Base-by-base conservation (phyloP, 1,284 basidiomycete species). In the Ganoderma sinense region DNA sequence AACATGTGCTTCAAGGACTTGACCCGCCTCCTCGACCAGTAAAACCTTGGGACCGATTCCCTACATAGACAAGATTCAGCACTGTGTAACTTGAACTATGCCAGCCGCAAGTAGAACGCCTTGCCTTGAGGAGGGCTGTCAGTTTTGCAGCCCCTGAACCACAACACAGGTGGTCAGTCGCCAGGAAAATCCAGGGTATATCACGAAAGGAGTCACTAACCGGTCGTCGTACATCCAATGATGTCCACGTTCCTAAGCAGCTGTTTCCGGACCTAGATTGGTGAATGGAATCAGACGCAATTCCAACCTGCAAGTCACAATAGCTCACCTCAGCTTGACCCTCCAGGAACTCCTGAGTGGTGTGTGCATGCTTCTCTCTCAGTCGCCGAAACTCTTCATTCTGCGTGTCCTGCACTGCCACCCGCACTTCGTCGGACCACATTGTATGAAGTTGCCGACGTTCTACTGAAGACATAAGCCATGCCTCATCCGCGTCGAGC, bases 1-100 rank as follows among this genome's bases (percentile, higher is more conserved):
- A 14, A 92, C 82, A 73, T 94, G 92, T 2, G 92, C 88, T 79
- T 94, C 93, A 18, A 94, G 83, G 0, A 94, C 91, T 80, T 94
- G 92, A 0, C 93, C 93, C 0, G 92, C 92, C 77, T 94, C 93
- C 45, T 77, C 73, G 0, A 78, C 72, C 40, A 76, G 67, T 4
- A 76, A 40, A 1, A 82, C 85, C 51, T 84, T 72, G 7, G 81
- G 81, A 8, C 67, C 73, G 41, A 81, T 75, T 51, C 78, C 60
- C 76, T 92, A 68, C 20, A 70, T 33, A 39, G 48, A 68, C 13
- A 71, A 41, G 2, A 8, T 56, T 43, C 18, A 40, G 20, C 16
- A 18, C 26, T 39, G n/a, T 23, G n/a, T 53, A 39, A 11, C 23
- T 4, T 10, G 40, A 11, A 8, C 6, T n/a, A 41, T 41, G 59